Evolutionary conservation across 179 eudicot genomes (phyloP), one percentile per base, ranked within the genome.

Genomic region (Drosera spatulata): DNA sequence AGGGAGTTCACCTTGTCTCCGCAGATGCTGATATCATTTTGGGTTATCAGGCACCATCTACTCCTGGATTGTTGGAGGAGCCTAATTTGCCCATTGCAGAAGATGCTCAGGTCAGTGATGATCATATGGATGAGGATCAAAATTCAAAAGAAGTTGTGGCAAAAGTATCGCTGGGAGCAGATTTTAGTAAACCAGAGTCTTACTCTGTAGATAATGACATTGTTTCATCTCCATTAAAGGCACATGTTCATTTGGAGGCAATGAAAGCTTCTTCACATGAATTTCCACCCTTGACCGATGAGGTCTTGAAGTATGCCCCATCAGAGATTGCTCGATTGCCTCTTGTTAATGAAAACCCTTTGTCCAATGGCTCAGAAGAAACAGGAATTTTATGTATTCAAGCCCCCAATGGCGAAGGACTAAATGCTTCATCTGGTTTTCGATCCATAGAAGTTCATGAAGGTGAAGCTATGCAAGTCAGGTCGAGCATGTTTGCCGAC

Each of bases 31-130:
- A 78, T 69, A 52, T 55, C 53, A 58, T 55, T 68, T 42, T 58
- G 33, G 33, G 53, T 71, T 38, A 71, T 66, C 95, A 93, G 78
- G 97, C 94, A 72, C 97, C 97, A 38, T 64, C 84, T 51, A 94
- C 99, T 51, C 99, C 99, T 33, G 94, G 94, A 53, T 65, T 94
- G 50, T 62, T 77, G 70, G 97, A 90, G 73, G 97, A 83, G 71
- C 84, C 97, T 69, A 79, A 83, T 62, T 77, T 81, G 56, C 79
- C 87, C 15, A 74, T 74, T 56, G 65, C 74, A 56, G 72, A 88
- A 73, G 99, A 77, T 66, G 82, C 82, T 59, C 69, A 73, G 15
- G 78, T 76, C 54, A 83, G 84, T 79, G 97, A 89, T 63, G 95
- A 89, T 69, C 81, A 82, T 68, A 68, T 75, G 65, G 96, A 86